Percentiles rank a stretch among this genome's conserved stretches.
Evolutionary conservation across 352 stramenopile genomes (phyloP).

Genomic region (Phytopythium sindhum): DNA sequence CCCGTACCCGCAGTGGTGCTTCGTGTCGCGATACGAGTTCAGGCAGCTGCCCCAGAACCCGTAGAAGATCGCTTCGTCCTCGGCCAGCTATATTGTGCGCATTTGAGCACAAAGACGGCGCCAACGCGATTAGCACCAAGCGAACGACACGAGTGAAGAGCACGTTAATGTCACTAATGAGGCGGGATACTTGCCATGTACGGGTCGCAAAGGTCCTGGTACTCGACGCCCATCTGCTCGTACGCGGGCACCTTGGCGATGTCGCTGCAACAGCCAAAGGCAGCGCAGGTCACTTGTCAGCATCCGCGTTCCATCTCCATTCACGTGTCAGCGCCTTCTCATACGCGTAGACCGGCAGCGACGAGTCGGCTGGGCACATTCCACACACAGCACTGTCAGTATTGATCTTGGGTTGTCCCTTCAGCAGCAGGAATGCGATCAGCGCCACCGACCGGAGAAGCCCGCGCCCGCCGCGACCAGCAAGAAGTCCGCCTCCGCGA

Average conservation of each 20-base stretch:
- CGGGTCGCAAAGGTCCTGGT: constrained; percentile 88
- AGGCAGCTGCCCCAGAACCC: constrained; percentile 90
- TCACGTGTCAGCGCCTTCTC: not conserved
- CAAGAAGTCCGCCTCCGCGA: constrained; percentile 79
- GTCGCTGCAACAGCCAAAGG: constrained; percentile 34
- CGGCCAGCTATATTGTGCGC: constrained; percentile 34
- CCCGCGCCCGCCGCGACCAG: constrained; percentile 86
- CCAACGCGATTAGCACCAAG: not conserved
- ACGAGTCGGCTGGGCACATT: constrained; percentile 59
- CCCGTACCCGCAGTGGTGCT: constrained; percentile 72
- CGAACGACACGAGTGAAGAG: not conserved
- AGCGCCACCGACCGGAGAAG: constrained; percentile 62
- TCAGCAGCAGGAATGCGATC: not conserved
- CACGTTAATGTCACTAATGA: not conserved
- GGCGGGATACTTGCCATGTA: constrained; percentile 45
- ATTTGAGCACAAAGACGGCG: not conserved
- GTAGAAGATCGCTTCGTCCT: constrained; percentile 86
- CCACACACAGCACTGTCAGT: not conserved
- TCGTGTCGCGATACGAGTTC: constrained; percentile 81
- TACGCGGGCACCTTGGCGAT: constrained; percentile 86
- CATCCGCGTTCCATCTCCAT: not conserved
- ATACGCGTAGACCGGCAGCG: constrained; percentile 87
- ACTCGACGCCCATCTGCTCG: constrained; percentile 71
- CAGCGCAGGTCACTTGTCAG: not conserved
- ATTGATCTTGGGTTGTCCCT: not conserved